phyloP scores from a whole-genome alignment of 495 filamentous ascomycete species.

The Penicillium salamii region DNA sequence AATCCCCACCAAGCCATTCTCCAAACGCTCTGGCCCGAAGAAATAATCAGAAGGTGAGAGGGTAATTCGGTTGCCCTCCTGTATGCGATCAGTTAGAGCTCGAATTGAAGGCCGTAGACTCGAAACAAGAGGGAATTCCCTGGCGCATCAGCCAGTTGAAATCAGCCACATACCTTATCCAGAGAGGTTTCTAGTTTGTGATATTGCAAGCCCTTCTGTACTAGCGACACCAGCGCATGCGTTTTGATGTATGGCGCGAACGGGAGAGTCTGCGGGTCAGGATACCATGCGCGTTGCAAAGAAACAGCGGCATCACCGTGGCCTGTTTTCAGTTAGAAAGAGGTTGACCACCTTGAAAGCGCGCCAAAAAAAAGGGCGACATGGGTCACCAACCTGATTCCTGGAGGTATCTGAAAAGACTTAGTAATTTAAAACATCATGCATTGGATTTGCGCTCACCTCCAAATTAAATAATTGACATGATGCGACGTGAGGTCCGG shows the following conservation, averaged over 20 bases:
- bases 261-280: slow-evolving; percentile 68
- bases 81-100: slow-evolving; percentile 10
- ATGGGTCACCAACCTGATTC: slow-evolving; percentile 72
- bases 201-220: slow-evolving; percentile 77
- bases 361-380: not conserved
- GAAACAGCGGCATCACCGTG: slow-evolving; percentile 71
- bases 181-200: slow-evolving; percentile 63
- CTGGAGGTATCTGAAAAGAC: slow-evolving; percentile 68
- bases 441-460: slow-evolving; percentile 59
- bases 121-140: no score
- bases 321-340: slow-evolving; percentile 28
- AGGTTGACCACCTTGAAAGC: slow-evolving; percentile 14
- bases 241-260: slow-evolving; percentile 74
- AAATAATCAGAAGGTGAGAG: slow-evolving; percentile 43
- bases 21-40: slow-evolving; percentile 49
- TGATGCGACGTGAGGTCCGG: slow-evolving; percentile 78
- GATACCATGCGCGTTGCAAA: slow-evolving; percentile 79
- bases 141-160: slow-evolving; percentile 2
- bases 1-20: slow-evolving; percentile 28
- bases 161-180: slow-evolving; percentile 49
- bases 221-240: slow-evolving; percentile 69
- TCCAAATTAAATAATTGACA: slow-evolving; percentile 98
- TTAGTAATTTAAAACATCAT: slow-evolving; percentile 24
- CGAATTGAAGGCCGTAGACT: not conserved
- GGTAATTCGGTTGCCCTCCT: slow-evolving; percentile 43